Conservation (phyloP, 305 asterid genomes). For the Fraxinus baroniana region DNA sequence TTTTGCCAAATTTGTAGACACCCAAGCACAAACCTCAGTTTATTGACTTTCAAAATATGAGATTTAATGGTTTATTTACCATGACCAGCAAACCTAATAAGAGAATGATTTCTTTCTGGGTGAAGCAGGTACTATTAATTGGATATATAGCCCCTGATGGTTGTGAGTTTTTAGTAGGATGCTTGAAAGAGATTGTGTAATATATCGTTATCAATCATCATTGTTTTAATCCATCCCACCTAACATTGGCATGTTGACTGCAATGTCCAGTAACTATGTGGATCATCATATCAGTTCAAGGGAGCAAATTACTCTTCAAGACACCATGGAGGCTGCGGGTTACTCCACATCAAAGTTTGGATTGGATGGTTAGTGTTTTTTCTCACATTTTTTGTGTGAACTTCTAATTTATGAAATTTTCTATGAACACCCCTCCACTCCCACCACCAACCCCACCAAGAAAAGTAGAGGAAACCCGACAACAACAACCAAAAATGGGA, state of each 20-base stretch:
- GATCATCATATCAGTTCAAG: constrained; percentile 97
- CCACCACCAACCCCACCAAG: neutral
- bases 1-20: constrained; percentile 12
- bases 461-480: neutral
- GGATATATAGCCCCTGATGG: neutral
- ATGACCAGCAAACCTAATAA: neutral
- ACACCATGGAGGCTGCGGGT: constrained; percentile 80
- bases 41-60: constrained; percentile 12
- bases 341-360: constrained; percentile 95
- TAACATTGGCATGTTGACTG: constrained; percentile 4
- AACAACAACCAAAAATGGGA: constrained; percentile 4
- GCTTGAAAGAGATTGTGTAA: constrained; percentile 4
- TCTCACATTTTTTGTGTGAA: neutral
- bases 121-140: neutral
- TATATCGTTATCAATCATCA: neutral
- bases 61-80: neutral
- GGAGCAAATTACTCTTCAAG: constrained; percentile 99
- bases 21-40: neutral
- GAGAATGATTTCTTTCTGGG: constrained; percentile 11
- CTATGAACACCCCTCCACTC: neutral
- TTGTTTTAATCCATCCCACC: constrained; percentile 7
- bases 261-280: constrained; percentile 74
- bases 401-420: neutral
- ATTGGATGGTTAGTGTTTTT: constrained; percentile 67
- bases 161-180: constrained; percentile 5